Conservation (phyloP, 202 grass and related monocot genomes). For the Carex arenaria region DNA sequence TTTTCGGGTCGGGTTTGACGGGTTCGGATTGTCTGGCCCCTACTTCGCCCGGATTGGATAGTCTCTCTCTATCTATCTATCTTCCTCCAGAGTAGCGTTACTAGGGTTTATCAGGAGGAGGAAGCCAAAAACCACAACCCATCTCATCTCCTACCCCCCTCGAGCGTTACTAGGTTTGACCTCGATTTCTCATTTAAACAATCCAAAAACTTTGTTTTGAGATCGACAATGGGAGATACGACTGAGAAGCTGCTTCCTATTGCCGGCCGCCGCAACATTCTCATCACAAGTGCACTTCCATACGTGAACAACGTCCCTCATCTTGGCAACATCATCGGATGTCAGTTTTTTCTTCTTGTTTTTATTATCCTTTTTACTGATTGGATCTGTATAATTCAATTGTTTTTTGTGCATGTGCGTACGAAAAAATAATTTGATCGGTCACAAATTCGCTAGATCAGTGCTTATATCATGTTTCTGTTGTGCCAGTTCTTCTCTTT, state of each 20-base stretch:
- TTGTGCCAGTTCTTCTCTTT: not conserved
- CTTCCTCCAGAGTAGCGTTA: too few relatives aligned
- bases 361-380: not conserved
- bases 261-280: slow-evolving; percentile 60
- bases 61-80: too few relatives aligned
- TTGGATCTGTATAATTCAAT: not conserved
- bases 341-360: slow-evolving; percentile 25
- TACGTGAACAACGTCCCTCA: slow-evolving; percentile 95
- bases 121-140: too few relatives aligned
- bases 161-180: too few relatives aligned
- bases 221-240: not conserved
- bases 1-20: too few relatives aligned
- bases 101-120: too few relatives aligned
- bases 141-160: too few relatives aligned
- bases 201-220: too few relatives aligned
- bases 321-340: slow-evolving; percentile 88
- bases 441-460: not conserved
- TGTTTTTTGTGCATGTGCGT: not conserved
- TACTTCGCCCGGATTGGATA: too few relatives aligned
- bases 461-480: too few relatives aligned
- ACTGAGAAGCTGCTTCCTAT: slow-evolving; percentile 43
- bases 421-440: not conserved
- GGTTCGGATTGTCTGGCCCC: too few relatives aligned
- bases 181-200: too few relatives aligned
- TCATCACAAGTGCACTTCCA: slow-evolving; percentile 82